A percentile compares a stretch with the other conserved stretches of the same genome.
Evolutionary conservation across 768 basidiomycete genomes (phyloP).

Genomic region (Tricholoma bakamatsutake): DNA sequence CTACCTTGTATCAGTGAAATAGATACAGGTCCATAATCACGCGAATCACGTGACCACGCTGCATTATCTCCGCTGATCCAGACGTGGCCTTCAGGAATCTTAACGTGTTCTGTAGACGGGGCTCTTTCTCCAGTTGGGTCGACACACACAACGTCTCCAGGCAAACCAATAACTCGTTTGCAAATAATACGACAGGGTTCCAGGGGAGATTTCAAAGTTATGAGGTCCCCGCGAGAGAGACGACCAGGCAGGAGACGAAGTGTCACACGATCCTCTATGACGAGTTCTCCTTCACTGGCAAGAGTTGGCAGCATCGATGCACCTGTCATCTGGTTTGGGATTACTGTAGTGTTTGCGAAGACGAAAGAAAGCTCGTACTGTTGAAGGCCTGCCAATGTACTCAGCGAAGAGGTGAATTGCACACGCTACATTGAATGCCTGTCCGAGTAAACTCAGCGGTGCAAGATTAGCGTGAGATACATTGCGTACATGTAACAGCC

Average conservation of each 20-base stretch:
- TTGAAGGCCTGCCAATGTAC: constrained; percentile 51
- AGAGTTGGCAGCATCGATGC: constrained; percentile 83
- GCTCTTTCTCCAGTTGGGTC: constrained; percentile 72
- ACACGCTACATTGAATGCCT: constrained; percentile 53
- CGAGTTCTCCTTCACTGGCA: constrained; percentile 48
- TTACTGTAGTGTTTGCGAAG: constrained; percentile 3
- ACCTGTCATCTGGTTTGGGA: constrained; percentile 48
- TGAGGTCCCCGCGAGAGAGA: constrained; percentile 69
- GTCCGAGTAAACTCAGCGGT: not conserved
- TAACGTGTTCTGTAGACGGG: constrained; percentile 65
- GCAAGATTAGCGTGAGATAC: not conserved
- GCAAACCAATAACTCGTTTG: constrained; percentile 86
- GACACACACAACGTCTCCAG: constrained; percentile 84
- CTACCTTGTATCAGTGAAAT: constrained; percentile 69
- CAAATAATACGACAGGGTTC: constrained; percentile 65
- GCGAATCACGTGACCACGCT: constrained; percentile 77
- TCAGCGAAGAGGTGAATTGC: constrained; percentile 58
- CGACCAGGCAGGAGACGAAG: constrained; percentile 41
- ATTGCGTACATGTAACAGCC: constrained; percentile 15
- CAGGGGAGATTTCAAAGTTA: constrained; percentile 66
- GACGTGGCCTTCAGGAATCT: constrained; percentile 79
- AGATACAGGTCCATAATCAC: constrained; percentile 90
- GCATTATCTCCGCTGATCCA: constrained; percentile 94
- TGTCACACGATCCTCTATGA: constrained; percentile 58
- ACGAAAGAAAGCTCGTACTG: constrained; percentile 29